Evolutionary conservation across 2,329 filamentous ascomycete species (phyloP).

Genomic region (Fusarium sublunatum): DNA sequence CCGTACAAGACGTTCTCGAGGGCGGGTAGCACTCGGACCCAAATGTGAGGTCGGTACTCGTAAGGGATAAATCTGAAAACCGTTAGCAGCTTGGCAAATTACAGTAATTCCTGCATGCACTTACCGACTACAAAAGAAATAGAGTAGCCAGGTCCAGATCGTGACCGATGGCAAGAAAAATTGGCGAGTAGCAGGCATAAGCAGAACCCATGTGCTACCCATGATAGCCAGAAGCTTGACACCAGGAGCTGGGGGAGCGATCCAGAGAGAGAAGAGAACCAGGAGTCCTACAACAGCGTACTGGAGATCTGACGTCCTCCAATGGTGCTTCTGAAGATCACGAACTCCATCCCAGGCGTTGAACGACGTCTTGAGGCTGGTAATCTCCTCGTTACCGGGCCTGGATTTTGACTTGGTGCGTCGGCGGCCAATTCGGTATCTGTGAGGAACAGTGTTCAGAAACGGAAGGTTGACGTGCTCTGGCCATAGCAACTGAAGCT

Average conservation of each 20-base stretch:
- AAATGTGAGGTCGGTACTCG: slow-evolving; percentile 91
- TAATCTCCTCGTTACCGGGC: slow-evolving; percentile 68
- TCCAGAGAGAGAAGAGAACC: slow-evolving; percentile 83
- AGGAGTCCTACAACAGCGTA: slow-evolving; percentile 80
- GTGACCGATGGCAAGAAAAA: slow-evolving; percentile 90
- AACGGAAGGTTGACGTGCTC: slow-evolving; percentile 57
- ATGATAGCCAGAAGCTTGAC: slow-evolving; percentile 79
- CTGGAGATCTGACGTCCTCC: slow-evolving; percentile 86
- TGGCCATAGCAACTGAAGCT: slow-evolving; percentile 55
- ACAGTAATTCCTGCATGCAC: slow-evolving; percentile 47
- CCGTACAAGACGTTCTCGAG: slow-evolving; percentile 97
- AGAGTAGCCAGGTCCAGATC: slow-evolving; percentile 86
- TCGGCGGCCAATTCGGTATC: slow-evolving; percentile 54
- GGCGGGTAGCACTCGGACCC: slow-evolving; percentile 93
- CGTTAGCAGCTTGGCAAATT: neutral
- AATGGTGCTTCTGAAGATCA: slow-evolving; percentile 80
- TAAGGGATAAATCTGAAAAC: slow-evolving; percentile 81
- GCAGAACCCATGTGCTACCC: slow-evolving; percentile 73
- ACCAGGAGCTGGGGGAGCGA: slow-evolving; percentile 83
- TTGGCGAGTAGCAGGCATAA: slow-evolving; percentile 87
- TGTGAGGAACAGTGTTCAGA: slow-evolving; percentile 56
- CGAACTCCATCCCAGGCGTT: slow-evolving; percentile 82
- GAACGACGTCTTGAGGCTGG: slow-evolving; percentile 83
- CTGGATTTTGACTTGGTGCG: slow-evolving; percentile 56
- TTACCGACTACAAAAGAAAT: slow-evolving; percentile 94